These are phyloP conservation scores for Zygosaccharomyces pseudobailii DNA, from an alignment of 1,139 yeast genomes.

Conservation along the genomic window DNA sequence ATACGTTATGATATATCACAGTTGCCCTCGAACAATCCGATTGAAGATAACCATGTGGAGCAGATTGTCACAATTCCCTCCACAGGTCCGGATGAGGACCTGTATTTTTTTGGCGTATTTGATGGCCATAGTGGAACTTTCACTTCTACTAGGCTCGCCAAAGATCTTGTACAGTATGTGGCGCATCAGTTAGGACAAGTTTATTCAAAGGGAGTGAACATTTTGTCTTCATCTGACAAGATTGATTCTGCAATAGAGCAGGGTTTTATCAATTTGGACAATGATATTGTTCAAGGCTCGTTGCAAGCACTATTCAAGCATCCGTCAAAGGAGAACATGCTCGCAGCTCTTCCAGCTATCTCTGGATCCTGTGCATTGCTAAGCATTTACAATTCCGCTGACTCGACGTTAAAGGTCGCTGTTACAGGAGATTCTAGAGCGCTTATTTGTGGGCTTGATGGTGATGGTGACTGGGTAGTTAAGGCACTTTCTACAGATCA, in stretches of 20 bases:
- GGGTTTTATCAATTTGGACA: slow-evolving; percentile 80
- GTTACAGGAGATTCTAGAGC: slow-evolving; percentile 97
- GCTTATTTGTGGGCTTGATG: slow-evolving; percentile 67
- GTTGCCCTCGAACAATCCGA: slow-evolving; percentile 85
- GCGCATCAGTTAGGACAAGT: slow-evolving; percentile 70
- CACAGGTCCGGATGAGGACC: slow-evolving; percentile 53
- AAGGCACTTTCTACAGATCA: slow-evolving; percentile 85
- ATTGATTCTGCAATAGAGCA: slow-evolving; percentile 75
- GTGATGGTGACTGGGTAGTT: slow-evolving; percentile 76
- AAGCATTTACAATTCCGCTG: slow-evolving; percentile 76
- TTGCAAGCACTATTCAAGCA: slow-evolving; percentile 63
- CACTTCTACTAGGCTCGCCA: slow-evolving; percentile 79
- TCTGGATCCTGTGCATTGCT: slow-evolving; percentile 93
- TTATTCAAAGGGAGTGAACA: slow-evolving; percentile 26
- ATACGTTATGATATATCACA: slow-evolving; percentile 88
- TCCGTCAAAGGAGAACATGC: slow-evolving; percentile 48
- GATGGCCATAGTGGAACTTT: slow-evolving; percentile 99
- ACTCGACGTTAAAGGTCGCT: slow-evolving; percentile 75
- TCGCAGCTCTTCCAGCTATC: slow-evolving; percentile 81
- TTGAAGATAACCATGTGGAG: slow-evolving; percentile 91
- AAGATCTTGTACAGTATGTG: slow-evolving; percentile 69
- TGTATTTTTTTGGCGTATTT: slow-evolving; percentile 93
- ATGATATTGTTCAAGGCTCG: slow-evolving; percentile 76
- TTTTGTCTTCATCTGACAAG: slow-evolving; percentile 37
- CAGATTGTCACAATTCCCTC: slow-evolving; percentile 79